Base-by-base conservation (phyloP, 805 yeast species). In the Cyberlindnera veronae region DNA sequence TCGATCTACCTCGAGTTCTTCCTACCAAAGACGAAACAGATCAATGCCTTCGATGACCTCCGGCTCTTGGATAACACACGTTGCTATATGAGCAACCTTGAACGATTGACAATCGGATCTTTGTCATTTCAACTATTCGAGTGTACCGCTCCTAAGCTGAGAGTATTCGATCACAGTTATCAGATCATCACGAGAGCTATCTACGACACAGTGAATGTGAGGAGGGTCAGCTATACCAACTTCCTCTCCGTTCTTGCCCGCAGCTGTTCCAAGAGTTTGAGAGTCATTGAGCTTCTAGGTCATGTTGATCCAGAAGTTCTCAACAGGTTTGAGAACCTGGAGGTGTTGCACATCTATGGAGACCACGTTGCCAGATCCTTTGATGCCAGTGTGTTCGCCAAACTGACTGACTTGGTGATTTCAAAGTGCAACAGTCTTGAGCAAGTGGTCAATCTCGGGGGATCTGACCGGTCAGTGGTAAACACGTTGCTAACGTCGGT, bases 21-120 rank as follows among this genome's bases (percentile, higher is more conserved):
- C 35, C 40, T 52, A 32, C 55, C 57, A 2, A 28, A 20, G 5
- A 29, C 42, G 1, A 26, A 29, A 3, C 17, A 32, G 15, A 50
- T 52, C 20, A 44, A 45, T 20, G 53, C 46, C 3, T 52, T 42
- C 31, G 53, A 52, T 30, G 57, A 52, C 21, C 27, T 52, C 4
- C 33, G 57, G 29, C 15, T 49, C n/a, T 18, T 52, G n/a, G 56
- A 52, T 19, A 50, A 52, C 32, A 50, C 55, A 5, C 34, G 46
- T 6, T 52, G 57, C 19, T 46, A 45, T 32, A 48, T 52, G 34
- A 39, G 40, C 18, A 34, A 36, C 14, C 26, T 52, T 7, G 34
- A 40, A 19, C 28, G 44, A 19, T 21, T 50, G 19, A 50, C 55
- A 1, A 47, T 52, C 6, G 57, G 57, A 1, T 48, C 53, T 6